Evolutionary conservation across 177 flowering plant genomes (phyloP), one percentile per base, ranked within the genome.

Genomic region (Vitis hybrid): DNA sequence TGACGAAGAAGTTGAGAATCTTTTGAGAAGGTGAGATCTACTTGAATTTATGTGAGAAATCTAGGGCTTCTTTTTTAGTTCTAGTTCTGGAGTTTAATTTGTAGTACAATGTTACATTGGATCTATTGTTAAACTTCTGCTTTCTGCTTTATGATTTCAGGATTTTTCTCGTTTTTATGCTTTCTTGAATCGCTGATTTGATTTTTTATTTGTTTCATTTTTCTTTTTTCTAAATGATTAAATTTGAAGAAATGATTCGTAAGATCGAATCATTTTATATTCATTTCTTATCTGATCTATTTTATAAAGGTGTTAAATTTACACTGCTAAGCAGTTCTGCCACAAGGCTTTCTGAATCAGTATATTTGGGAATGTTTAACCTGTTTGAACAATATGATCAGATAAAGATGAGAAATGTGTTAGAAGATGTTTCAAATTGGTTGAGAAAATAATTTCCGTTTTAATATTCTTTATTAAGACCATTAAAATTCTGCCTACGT

Each of bases 1-100:
- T 10, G 84, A 83, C 19, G 85, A 85, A 60, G 88, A 87, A 76
- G 87, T 80, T 56, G 79, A 85, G 70, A 54, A 72, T 57, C 79
- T 87, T 6, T 64, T 52, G 52, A 81, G 71, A 64, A 77, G 78
- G 88, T 87, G 67, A 66, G 67, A 71, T 74, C 74, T 57, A 52
- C 10, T 32, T 70, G 14, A 21, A 15, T 27, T 21, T 9, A 8
- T 14, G 3, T 24, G 50, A 27, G 7, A 59, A 58, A 30, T 2
- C 24, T 27, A 27, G 24, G 11, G 57, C 19, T 51, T 19, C 21
- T 11, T 51, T 69, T 9, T 51, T 52, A 11, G 51, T 52, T 51
- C 60, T 2, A 9, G 13, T 51, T 52, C 21, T 48, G 48, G 3
- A 13, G 30, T 12, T 15, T 54, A 5, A 5, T 15, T n/a, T 12